Percentiles rank a stretch among this genome's conserved stretches.
phyloP scores from a whole-genome alignment of 208 protist species.

The Leptomonas pyrrhocoris region DNA sequence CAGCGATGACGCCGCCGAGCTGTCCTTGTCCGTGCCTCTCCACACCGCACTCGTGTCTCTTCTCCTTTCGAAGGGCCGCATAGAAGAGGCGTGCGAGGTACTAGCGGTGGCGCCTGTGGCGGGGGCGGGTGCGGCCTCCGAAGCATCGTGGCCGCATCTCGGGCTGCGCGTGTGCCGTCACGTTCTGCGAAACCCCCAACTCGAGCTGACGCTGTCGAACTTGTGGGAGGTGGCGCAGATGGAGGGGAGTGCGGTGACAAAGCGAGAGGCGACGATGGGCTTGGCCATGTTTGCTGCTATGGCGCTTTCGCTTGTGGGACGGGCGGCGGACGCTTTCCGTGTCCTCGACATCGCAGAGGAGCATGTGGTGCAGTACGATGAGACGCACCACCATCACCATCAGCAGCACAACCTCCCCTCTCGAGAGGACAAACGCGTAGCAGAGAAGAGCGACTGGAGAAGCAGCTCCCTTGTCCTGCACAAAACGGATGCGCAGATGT shows the following conservation, averaged over 20 bases:
- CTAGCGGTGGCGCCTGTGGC: not conserved
- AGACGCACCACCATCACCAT: conserved; percentile 4
- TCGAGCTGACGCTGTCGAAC: conserved; percentile 4
- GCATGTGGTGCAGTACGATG: conserved; percentile 26
- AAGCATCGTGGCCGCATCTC: not conserved
- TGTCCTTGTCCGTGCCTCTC: conserved; percentile 7
- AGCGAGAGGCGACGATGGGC: conserved; percentile 16
- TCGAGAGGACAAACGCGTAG: not conserved
- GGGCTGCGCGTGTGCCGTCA: conserved; percentile 5
- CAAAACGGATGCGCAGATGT: conserved; percentile 20
- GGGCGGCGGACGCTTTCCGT: not conserved
- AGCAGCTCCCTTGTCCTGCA: not conserved
- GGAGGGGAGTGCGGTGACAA: conserved; percentile 5
- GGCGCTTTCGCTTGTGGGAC: conserved; percentile 1
- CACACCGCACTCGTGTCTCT: conserved; percentile 18
- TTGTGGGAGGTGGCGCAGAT: conserved; percentile 23
- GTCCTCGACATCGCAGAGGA: conserved; percentile 13
- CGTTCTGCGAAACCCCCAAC: conserved; percentile 8
- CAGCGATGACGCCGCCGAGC: not conserved
- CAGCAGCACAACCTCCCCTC: not conserved
- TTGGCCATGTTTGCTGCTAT: conserved; percentile 18
- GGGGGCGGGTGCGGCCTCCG: not conserved
- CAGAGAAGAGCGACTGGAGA: not conserved
- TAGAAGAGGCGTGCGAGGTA: conserved; percentile 15
- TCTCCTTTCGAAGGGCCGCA: conserved; percentile 9